Base-by-base conservation (phyloP, 2,329 filamentous ascomycete species). In the Stemphylium lycopersici region DNA sequence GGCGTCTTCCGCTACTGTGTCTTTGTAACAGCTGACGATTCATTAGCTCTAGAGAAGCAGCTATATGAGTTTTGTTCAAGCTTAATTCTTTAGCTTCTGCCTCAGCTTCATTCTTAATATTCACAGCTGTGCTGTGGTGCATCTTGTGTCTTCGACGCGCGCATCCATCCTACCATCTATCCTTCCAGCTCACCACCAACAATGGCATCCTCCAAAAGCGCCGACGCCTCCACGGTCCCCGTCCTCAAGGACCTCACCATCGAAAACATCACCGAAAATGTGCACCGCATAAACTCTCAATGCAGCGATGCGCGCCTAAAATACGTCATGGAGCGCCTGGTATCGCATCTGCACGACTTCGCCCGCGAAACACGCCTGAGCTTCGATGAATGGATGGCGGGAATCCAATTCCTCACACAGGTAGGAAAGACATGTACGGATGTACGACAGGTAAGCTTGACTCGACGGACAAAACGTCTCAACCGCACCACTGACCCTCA, bases 341-440 rank as follows among this genome's bases (percentile, higher is more conserved):
- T 93, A 42, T 84, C 85, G 11, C 90, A 95, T 75, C 78, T 93
- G 1, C 90, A 95, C 75, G 90, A 93, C 77, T 93, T 92, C 71
- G 89, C 89, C 4, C 83, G 90, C 49, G 90, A 93, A 74, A 93
- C 89, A 1, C 80, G 90, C 26, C 80, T 93, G 31, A 90, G 86
- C 71, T 89, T 87, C 3, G 80, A 85, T 2, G 90, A 95, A 79
- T 93, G 90, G 90, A 90, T 90, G 86, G 78, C 83, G 0, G 88
- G 85, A 1, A 80, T 93, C 49, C 77, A 83, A 38, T 93, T 93
- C 77, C 78, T 93, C 24, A 90, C 88, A 0, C 79, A 80, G 36
- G 87, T 88, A 7, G 90, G 90, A 4, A 83, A 93, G 73, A 93
- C 87, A 55, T 89, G 86, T 70, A 87, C 80, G 52, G 87, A 90